phyloP scores from a whole-genome alignment of 106 monocot species.

The Allium sativum region DNA sequence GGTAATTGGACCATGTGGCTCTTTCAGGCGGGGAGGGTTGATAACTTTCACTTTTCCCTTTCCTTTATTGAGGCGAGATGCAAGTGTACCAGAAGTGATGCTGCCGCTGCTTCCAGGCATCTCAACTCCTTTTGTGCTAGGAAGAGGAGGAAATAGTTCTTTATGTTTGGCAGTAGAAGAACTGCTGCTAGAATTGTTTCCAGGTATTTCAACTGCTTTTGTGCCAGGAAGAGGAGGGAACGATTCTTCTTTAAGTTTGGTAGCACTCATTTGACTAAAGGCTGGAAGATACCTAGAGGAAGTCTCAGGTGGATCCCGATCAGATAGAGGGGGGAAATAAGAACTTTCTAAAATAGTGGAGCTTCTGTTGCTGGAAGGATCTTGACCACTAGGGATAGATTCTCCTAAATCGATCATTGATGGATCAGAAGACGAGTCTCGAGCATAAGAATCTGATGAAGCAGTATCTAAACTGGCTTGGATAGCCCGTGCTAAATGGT shows the following conservation, averaged over 20 bases:
- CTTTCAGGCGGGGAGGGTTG: constrained; percentile 13
- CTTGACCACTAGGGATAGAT: constrained; percentile 15
- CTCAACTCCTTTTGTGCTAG: constrained; percentile 24
- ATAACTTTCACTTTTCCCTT: constrained; percentile 22
- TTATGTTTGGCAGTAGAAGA: constrained; percentile 25
- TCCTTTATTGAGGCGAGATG: constrained; percentile 29
- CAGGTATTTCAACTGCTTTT: constrained; percentile 8
- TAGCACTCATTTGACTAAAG: constrained; percentile 26
- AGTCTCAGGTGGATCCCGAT: neutral
- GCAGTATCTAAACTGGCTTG: constrained; percentile 56
- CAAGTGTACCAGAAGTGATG: constrained; percentile 25
- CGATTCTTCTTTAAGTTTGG: constrained; percentile 43
- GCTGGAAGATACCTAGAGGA: neutral
- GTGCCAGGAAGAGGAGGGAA: constrained; percentile 85
- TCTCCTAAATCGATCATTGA: constrained; percentile 9
- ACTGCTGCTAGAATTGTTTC: constrained; percentile 13
- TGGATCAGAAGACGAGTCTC: constrained; percentile 18
- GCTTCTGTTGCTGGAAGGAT: constrained; percentile 21
- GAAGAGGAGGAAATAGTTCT: constrained; percentile 82
- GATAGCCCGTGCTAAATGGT: constrained; percentile 34
- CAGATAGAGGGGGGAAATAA: constrained; percentile 1
- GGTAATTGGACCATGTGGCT: constrained; percentile 9
- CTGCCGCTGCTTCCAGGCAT: neutral
- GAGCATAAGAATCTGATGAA: constrained; percentile 14
- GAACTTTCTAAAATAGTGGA: constrained; percentile 48